Evolutionary conservation across 1,284 basidiomycete genomes (phyloP).

Genomic region (Malassezia sp.): DNA sequence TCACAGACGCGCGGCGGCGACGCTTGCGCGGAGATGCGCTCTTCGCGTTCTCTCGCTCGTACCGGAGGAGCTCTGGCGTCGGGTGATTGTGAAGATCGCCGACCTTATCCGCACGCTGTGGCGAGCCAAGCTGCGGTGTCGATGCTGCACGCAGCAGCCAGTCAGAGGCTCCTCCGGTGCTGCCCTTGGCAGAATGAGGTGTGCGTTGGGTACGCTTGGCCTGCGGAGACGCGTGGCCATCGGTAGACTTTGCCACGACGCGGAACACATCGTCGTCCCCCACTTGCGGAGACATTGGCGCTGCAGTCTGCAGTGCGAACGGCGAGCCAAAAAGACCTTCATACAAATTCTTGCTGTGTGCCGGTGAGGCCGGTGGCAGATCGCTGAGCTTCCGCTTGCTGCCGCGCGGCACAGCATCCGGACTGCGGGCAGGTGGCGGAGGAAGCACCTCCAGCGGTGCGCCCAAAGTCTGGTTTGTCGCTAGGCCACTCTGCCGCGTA

Average conservation of each 20-base stretch:
- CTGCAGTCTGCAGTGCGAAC: background rate
- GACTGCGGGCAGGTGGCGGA: background rate
- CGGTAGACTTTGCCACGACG: background rate
- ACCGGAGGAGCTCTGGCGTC: background rate
- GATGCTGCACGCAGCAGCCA: background rate
- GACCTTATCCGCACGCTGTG: background rate
- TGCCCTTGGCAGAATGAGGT: too few species aligned
- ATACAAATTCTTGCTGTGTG: constrained; percentile 3
- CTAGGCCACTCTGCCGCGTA: background rate
- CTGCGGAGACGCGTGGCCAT: too few species aligned
- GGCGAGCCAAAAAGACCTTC: background rate
- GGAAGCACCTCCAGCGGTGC: background rate
- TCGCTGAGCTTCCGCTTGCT: background rate
- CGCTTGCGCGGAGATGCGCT: constrained; percentile 1
- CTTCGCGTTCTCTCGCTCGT: background rate
- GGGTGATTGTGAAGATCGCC: constrained; percentile 11
- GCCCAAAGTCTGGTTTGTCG: background rate
- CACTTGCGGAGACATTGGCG: background rate
- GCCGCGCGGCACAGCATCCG: background rate
- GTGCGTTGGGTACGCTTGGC: too few species aligned
- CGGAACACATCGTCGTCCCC: background rate
- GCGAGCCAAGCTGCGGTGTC: constrained; percentile 9
- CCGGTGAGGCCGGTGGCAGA: background rate
- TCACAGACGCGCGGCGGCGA: background rate
- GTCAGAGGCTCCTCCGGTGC: too few species aligned